These are phyloP conservation scores for Botrytis sinoallii DNA, from an alignment of 2,329 filamentous ascomycete genomes.

Conservation along the genomic window DNA sequence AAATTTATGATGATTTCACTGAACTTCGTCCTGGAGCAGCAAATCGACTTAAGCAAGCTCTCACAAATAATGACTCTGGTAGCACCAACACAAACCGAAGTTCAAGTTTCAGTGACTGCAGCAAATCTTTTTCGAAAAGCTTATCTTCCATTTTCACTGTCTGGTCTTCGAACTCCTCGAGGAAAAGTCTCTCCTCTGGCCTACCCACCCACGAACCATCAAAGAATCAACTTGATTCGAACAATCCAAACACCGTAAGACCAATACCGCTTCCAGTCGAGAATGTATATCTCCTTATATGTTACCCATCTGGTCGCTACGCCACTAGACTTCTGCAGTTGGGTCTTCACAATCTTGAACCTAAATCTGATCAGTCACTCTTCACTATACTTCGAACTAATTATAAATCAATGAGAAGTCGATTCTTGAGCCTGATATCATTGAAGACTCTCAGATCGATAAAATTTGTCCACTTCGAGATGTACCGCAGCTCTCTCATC, in stretches of 20 bases:
- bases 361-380: conserved; percentile 22
- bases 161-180: background rate
- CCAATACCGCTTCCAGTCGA: background rate
- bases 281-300: conserved; percentile 25
- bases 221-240: background rate
- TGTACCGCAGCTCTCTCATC: conserved; percentile 24
- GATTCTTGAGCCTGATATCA: conserved; percentile 19
- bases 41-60: background rate
- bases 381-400: conserved; percentile 23
- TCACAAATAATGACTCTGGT: background rate
- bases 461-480: conserved; percentile 30
- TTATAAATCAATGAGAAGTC: conserved; percentile 21
- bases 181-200: background rate
- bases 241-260: background rate
- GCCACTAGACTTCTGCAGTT: conserved; percentile 27
- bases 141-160: background rate
- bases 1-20: conserved; percentile 23
- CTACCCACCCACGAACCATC: conserved; percentile 12
- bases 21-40: conserved; percentile 19
- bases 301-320: conserved; percentile 24
- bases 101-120: background rate
- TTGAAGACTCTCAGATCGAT: conserved; percentile 24
- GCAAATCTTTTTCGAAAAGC: background rate
- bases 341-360: conserved; percentile 19
- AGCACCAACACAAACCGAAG: background rate